phyloP scores from a whole-genome alignment of 1,139 yeast genomes.

The Arxiozyma bovina region DNA sequence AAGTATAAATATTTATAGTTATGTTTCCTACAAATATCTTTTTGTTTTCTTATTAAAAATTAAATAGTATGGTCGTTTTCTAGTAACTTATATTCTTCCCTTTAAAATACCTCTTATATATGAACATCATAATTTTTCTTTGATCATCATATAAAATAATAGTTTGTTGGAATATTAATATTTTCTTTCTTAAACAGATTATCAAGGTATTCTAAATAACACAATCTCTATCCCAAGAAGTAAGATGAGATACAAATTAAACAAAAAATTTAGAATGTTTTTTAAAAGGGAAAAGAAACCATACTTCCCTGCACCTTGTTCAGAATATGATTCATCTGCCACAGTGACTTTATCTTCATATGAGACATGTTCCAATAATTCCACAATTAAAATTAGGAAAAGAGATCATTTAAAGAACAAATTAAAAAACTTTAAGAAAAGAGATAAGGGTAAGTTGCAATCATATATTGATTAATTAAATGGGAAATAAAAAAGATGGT shows the following conservation, averaged over 20 bases:
- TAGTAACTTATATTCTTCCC: no score
- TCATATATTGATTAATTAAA: no score
- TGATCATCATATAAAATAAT: no score
- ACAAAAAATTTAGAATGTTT: no score
- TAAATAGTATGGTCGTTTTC: no score
- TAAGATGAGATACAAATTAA: background rate
- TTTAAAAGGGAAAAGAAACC: background rate
- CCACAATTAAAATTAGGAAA: background rate
- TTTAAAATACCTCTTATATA: no score
- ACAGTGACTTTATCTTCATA: background rate
- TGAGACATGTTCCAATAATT: background rate
- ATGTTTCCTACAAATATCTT: no score
- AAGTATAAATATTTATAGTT: background rate
- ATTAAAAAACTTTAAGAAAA: background rate
- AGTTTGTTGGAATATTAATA: no score
- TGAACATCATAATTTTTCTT: no score
- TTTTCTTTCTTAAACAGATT: background rate
- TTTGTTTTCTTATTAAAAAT: no score
- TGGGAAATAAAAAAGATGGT: no score
- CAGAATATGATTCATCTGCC: background rate
- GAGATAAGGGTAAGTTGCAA: background rate
- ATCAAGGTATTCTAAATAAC: no score
- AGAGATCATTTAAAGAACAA: background rate
- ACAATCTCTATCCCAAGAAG: background rate
- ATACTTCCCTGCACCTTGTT: background rate